Conservation (phyloP, 225 moss, liverwort and hornwort genomes). For the Sphagnum contortum region DNA sequence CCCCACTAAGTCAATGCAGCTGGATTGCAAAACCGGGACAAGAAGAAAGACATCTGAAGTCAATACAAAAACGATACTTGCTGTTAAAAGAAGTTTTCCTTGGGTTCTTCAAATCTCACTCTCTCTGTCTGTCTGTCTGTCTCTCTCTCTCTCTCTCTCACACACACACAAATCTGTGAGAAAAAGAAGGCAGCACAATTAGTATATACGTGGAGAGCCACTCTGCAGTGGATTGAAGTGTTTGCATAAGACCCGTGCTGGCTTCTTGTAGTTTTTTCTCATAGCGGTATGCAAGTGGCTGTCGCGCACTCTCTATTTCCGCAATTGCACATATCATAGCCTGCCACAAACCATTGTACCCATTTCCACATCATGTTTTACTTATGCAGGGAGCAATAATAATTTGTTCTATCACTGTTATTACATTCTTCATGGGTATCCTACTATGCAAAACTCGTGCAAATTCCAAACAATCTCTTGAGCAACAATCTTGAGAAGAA, state of each 20-base stretch:
- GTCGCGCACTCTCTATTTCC: conserved; percentile 81
- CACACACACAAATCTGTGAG: not conserved
- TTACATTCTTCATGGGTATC: not conserved
- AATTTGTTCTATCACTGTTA: not conserved
- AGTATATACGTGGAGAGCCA: conserved; percentile 72
- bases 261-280: conserved; percentile 76
- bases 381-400: not conserved
- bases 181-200: conserved; percentile 3
- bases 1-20: not conserved
- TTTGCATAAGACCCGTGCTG: conserved; percentile 99
- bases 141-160: too few relatives aligned
- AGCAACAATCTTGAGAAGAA: too few relatives aligned
- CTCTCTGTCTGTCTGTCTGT: too few relatives aligned
- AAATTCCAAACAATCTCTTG: too few relatives aligned
- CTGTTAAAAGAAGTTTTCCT: too few relatives aligned
- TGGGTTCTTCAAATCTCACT: too few relatives aligned
- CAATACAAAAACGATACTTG: too few relatives aligned
- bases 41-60: not conserved
- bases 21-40: not conserved
- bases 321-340: conserved; percentile 90
- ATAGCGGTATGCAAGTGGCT: conserved; percentile 87
- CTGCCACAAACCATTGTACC: conserved; percentile 23
- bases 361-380: not conserved
- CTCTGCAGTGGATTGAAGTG: conserved; percentile 92
- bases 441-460: too few relatives aligned